These are phyloP conservation scores for Fusarium subglutinans DNA, from an alignment of 2,329 filamentous ascomycete species.

Conservation along the genomic window DNA sequence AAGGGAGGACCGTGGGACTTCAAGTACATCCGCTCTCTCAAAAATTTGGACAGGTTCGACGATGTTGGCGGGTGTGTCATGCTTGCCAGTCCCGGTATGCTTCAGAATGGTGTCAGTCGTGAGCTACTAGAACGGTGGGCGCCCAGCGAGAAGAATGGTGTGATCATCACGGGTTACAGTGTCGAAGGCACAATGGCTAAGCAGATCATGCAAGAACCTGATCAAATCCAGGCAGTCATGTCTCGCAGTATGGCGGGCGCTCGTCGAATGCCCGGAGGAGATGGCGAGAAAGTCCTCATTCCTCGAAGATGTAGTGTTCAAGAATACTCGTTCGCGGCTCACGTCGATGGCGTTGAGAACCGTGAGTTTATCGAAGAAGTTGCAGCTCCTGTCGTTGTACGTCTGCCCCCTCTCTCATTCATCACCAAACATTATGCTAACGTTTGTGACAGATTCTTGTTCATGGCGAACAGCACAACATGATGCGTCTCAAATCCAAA, in stretches of 20 bases:
- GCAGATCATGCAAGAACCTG: constrained; percentile 92
- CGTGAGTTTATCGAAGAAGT: constrained; percentile 97
- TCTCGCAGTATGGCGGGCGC: constrained; percentile 73
- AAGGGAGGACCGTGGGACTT: constrained; percentile 97
- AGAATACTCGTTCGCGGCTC: constrained; percentile 94
- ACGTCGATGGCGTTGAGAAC: constrained; percentile 96
- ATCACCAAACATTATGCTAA: constrained; percentile 5
- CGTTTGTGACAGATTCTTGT: constrained; percentile 77
- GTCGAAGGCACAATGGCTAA: constrained; percentile 99
- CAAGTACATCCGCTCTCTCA: constrained; percentile 89
- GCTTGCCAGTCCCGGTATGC: constrained; percentile 97
- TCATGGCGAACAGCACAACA: constrained; percentile 96
- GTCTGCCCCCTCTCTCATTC: constrained; percentile 49
- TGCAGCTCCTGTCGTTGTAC: constrained; percentile 87
- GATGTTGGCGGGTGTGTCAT: constrained; percentile 96
- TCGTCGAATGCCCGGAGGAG: constrained; percentile 69
- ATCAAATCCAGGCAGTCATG: constrained; percentile 95
- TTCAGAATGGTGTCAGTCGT: constrained; percentile 94
- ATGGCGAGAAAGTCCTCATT: constrained; percentile 90
- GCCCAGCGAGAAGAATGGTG: constrained; percentile 95
- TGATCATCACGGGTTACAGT: constrained; percentile 97
- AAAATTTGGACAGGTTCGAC: constrained; percentile 94
- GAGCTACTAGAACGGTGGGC: constrained; percentile 96
- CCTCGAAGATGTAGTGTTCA: constrained; percentile 91
- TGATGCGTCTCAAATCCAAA: constrained; percentile 96